Conservation (phyloP, 2,329 filamentous ascomycete genomes). For the Tolypocladium paradoxum region DNA sequence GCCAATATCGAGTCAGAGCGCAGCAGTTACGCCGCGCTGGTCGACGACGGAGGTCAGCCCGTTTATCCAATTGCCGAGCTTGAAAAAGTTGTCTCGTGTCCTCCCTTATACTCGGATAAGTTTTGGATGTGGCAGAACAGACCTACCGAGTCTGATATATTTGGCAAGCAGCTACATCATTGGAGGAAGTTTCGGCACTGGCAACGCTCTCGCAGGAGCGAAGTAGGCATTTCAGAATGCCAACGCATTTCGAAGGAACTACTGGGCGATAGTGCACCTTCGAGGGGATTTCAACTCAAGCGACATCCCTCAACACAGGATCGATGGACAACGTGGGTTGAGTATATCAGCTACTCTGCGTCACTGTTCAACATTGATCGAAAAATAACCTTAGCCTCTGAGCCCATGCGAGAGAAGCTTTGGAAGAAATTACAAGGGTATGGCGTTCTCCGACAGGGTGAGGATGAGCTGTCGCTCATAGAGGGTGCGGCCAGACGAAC, state of each 20-base stretch:
- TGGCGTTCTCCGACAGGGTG: not conserved
- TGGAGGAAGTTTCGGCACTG: not conserved
- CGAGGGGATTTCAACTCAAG: not conserved
- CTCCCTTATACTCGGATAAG: not conserved
- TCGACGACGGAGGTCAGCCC: not conserved
- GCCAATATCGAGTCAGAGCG: not conserved
- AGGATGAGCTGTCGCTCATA: not conserved
- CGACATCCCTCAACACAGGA: not conserved
- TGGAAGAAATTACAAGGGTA: not conserved
- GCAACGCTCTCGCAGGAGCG: not conserved
- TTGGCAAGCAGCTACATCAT: not conserved
- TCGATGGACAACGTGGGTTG: not conserved
- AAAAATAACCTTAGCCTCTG: not conserved
- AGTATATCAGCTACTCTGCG: not conserved
- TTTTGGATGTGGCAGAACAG: not conserved
- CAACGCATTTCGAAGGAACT: not conserved
- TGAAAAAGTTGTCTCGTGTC: not conserved
- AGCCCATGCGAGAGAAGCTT: not conserved
- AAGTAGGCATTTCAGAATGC: not conserved
- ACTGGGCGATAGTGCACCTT: not conserved
- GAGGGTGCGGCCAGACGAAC: no score
- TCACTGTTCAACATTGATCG: not conserved
- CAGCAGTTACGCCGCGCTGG: not conserved
- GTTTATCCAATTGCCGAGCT: not conserved
- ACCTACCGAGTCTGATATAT: not conserved